A percentile compares a stretch with the other conserved stretches of the same genome.
Conservation (phyloP, 371 early-diverging fungal genomes). For the Apophysomyces trapeziformis region DNA sequence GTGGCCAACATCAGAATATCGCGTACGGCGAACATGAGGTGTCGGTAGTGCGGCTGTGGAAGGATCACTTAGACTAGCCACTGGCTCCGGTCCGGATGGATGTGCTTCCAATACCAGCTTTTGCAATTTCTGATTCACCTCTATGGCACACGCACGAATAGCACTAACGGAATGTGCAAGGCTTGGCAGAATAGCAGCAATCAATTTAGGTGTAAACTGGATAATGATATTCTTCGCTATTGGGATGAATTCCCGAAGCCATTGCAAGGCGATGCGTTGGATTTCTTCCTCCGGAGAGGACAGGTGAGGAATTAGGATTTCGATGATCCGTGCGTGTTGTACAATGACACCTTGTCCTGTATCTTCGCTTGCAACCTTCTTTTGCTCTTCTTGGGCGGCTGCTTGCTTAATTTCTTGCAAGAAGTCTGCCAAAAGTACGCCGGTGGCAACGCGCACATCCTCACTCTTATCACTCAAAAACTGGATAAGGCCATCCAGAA, state of each 20-base stretch:
- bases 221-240: constrained; percentile 80
- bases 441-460: constrained; percentile 80
- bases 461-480: constrained; percentile 86
- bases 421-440: constrained; percentile 74
- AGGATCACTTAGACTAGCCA: constrained; percentile 31
- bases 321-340: constrained; percentile 78
- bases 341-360: constrained; percentile 79
- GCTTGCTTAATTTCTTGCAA: constrained; percentile 81
- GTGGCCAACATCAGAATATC: constrained; percentile 7
- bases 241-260: constrained; percentile 86
- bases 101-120: constrained; percentile 68
- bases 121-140: constrained; percentile 75
- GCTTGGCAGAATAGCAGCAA: constrained; percentile 79
- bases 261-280: constrained; percentile 82
- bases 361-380: not conserved
- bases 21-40: constrained; percentile 7
- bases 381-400: constrained; percentile 41
- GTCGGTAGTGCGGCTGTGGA: constrained; percentile 2
- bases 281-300: constrained; percentile 83
- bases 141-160: constrained; percentile 73
- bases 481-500: constrained; percentile 83
- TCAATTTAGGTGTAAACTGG: constrained; percentile 73
- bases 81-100: constrained; percentile 31
- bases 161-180: constrained; percentile 73
- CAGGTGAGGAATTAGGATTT: constrained; percentile 82